Conservation (phyloP, 2,329 filamentous ascomycete genomes). For the Geosmithia putterillii region DNA sequence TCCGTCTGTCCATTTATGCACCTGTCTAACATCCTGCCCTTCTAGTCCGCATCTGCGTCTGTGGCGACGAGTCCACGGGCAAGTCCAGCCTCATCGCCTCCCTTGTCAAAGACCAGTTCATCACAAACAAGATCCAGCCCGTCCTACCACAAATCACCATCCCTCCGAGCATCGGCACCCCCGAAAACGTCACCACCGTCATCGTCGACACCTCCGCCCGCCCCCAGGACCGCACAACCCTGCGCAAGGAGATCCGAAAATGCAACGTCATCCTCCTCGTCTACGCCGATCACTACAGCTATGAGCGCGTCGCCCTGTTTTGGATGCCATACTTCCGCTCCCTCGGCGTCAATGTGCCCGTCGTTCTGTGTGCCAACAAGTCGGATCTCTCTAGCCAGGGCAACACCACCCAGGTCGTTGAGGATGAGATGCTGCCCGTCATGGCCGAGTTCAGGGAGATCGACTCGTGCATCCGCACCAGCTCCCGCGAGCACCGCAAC, state of each 20-base stretch:
- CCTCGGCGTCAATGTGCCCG: conserved; percentile 94
- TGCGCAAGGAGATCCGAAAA: conserved; percentile 91
- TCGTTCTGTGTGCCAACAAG: conserved; percentile 95
- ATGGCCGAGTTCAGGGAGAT: conserved; percentile 99
- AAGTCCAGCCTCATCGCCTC: conserved; percentile 91
- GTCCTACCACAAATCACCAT: conserved; percentile 93
- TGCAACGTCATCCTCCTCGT: conserved; percentile 94
- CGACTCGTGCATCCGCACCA: conserved; percentile 92
- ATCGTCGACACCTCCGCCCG: conserved; percentile 96
- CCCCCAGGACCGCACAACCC: conserved; percentile 79
- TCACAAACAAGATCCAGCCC: conserved; percentile 88
- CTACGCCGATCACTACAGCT: conserved; percentile 98
- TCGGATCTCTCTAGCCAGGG: conserved; percentile 71
- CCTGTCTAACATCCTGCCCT: not conserved
- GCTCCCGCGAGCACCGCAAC: conserved; percentile 82
- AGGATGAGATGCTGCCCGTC: conserved; percentile 95
- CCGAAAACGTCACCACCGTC: conserved; percentile 92
- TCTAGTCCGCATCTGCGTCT: conserved; percentile 91
- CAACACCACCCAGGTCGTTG: conserved; percentile 71
- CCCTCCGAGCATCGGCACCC: conserved; percentile 81
- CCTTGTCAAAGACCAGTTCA: conserved; percentile 93
- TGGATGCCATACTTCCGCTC: conserved; percentile 99
- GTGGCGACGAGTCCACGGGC: conserved; percentile 90
- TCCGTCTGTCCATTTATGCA: not conserved
- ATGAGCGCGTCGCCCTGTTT: conserved; percentile 90